Evolutionary conservation across 768 basidiomycete species (phyloP), one percentile per base, ranked within the genome.

Genomic region (Leucosporidium yakuticum): DNA sequence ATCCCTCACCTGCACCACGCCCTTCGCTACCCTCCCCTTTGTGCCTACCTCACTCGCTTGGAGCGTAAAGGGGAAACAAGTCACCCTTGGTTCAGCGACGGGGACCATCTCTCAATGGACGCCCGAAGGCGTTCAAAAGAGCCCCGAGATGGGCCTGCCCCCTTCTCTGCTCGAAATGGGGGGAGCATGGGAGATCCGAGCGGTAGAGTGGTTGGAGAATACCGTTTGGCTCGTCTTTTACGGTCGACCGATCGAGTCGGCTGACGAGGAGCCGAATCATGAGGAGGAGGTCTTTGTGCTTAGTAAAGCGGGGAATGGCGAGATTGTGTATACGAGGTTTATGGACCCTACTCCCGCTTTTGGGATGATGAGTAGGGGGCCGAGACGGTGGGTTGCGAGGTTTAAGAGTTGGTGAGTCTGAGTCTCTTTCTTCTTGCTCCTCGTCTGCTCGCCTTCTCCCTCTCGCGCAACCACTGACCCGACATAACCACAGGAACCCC

Each of bases 31-130:
- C 19, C 71, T 1, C 31, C 49, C 19, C 12, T 44, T n/a, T 8
- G 44, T 4, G 53, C 51, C 23, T 63, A 70, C 58, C 68, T 61
- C 21, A 17, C 47, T 29, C 9, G 56, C 27, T n/a, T 82, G 81
- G 81, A 80, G 79, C 4, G 79, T 78, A 23, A 80, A 80, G 63
- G 81, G 81, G 59, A 81, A 80, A 69, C 80, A 81, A 63, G 68
- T 81, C 19, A 78, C 77, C 7, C 67, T 78, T 11, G 80, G 81
- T 74, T 2, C 60, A 68, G 0, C 48, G 64, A 7, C 80, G 80
- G 19, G 69, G 31, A 23, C n/a, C n/a, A 63, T 81, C 25, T 64
- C 73, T 11, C 80, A 81, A 60, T 78, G 77, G 67, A 77, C 79
- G 8, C 80, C 80, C 2, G 78, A 79, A 50, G 81, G 80, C 2